phyloP scores from a whole-genome alignment of 164 flowering plant genomes.

The Tinospora cordifolia region DNA sequence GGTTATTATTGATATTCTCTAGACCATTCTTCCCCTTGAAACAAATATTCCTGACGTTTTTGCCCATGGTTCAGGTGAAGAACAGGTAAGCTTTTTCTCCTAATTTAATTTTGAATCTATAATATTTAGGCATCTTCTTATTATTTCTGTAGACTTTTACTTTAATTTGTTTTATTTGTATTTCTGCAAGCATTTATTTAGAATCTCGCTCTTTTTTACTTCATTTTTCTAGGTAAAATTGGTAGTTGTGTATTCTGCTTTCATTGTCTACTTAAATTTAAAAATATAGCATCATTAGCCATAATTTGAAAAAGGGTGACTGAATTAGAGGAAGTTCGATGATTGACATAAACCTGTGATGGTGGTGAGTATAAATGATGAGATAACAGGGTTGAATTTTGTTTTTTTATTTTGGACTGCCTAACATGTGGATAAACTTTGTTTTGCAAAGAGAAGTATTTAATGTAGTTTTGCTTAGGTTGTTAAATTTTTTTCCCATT shows the following conservation, averaged over 20 bases:
- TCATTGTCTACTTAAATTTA: background rate
- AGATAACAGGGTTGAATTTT: background rate
- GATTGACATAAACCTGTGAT: no score
- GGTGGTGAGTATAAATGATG: background rate
- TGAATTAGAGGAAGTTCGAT: background rate
- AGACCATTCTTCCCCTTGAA: constrained; percentile 66
- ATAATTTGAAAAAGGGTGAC: background rate
- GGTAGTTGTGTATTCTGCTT: background rate
- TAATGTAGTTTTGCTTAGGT: background rate
- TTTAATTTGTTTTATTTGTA: background rate
- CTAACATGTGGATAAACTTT: background rate
- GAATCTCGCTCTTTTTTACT: constrained; percentile 88
- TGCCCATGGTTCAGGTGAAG: constrained; percentile 78
- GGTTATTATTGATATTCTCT: constrained; percentile 14
- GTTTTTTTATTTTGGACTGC: background rate
- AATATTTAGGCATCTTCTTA: background rate
- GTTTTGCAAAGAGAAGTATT: background rate
- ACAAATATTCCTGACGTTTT: constrained; percentile 86
- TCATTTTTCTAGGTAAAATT: constrained; percentile 75
- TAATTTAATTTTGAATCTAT: background rate
- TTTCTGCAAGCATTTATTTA: constrained; percentile 83
- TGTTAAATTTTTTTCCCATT: background rate
- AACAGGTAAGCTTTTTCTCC: constrained; percentile 45
- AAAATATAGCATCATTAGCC: background rate
- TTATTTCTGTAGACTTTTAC: background rate